Base-by-base conservation (phyloP, 139 green algal genomes). In the Zygnema circumcarinatum region DNA sequence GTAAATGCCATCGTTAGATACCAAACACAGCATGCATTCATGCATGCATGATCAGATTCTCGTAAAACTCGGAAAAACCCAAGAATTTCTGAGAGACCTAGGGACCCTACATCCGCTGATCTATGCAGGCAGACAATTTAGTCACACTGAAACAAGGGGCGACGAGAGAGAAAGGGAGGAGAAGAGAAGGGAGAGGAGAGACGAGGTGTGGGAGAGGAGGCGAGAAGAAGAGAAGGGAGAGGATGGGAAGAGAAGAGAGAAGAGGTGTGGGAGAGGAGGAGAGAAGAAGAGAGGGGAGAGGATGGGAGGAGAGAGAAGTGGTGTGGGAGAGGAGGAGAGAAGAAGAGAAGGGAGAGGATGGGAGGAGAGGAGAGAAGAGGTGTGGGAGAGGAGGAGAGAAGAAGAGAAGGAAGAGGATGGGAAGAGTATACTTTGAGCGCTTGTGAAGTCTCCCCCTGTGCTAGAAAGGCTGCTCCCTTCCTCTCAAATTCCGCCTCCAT, bases 401-500 rank as follows among this genome's bases (percentile, higher is more conserved):
- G 54, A 72, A 72, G 29, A 72, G 29, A 72, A 72, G 25, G 54
- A 33, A 33, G 54, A 72, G 54, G 29, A 72, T 72, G 54, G 25
- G 25, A 29, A 29, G 54, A 72, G 54, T 72, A 33, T 72, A 72
- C 76, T 32, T 83, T 83, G 76, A 83, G 33, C 21, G 76, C 68
- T 74, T 83, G 76, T 31, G 76, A 83, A 31, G 76, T 83, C 31
- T 32, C 32, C 21, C 31, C 41, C 2, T 36, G 31, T 3, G 40
- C 38, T n/a, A 73, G 76, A 32, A 83, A 83, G 47, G 38, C 76
- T 3, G 76, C 35, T 0, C 76, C 76, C 76, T 83, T 83, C 7
- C 40, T 36, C 3, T 83, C 38, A 52, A 83, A 83, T 21, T 83
- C 76, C 1, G 76, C 76, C 76, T 83, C 35, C 76, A 83, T 83